phyloP scores from a whole-genome alignment of 257 asterid species.

The Solanum appendiculatum region DNA sequence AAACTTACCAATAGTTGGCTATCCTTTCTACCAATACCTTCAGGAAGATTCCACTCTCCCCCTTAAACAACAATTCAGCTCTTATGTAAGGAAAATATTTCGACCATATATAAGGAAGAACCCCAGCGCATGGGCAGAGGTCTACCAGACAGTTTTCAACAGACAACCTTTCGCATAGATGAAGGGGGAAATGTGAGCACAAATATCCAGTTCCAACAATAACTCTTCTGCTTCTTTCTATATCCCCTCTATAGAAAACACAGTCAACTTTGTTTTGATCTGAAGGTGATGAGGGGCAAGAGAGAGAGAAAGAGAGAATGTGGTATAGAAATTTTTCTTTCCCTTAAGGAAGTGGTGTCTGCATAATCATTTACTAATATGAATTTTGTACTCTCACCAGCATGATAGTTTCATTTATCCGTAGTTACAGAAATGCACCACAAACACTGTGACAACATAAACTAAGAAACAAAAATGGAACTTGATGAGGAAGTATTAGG shows the following conservation, averaged over 20 bases:
- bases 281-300: neutral
- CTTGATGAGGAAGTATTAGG: neutral
- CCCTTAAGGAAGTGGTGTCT: neutral
- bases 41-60: neutral
- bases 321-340: neutral
- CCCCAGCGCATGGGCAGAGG: neutral
- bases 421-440: neutral
- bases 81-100: neutral
- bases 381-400: neutral
- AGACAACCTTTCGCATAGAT: neutral
- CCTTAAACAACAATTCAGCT: neutral
- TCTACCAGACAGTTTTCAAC: neutral
- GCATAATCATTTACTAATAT: neutral
- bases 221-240: neutral
- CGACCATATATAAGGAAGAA: neutral
- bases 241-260: neutral
- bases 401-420: neutral
- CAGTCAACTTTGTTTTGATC: neutral
- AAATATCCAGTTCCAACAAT: neutral
- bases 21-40: neutral
- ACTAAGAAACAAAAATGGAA: neutral
- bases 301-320: neutral
- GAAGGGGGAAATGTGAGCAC: neutral
- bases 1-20: neutral
- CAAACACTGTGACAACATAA: neutral